Conservation (phyloP, 768 basidiomycete species). For the Rhodotorula diobovata region DNA sequence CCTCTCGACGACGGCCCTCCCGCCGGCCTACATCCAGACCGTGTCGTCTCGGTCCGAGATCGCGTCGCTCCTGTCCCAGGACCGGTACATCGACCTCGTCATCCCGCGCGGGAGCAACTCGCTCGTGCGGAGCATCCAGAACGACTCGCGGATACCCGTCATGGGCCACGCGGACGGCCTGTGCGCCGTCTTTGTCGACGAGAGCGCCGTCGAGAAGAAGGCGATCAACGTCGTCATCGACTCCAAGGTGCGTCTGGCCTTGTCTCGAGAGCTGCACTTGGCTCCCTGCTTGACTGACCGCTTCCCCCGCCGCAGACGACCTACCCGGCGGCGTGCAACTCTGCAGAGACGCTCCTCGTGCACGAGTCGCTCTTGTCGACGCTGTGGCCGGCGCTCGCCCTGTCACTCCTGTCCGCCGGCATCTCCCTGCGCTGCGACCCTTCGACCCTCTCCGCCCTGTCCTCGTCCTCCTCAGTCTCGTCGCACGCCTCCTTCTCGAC, state of each 20-base stretch:
- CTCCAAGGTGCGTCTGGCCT: conserved; percentile 66
- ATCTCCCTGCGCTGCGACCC: conserved; percentile 79
- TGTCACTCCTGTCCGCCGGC: conserved; percentile 60
- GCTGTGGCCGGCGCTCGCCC: conserved; percentile 76
- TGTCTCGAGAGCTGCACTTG: not conserved
- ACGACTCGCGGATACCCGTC: conserved; percentile 84
- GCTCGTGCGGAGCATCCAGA: conserved; percentile 82
- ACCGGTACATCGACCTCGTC: conserved; percentile 90
- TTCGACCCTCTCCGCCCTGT: conserved; percentile 58
- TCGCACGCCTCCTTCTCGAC: conserved; percentile 37
- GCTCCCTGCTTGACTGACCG: not conserved
- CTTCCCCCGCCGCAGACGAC: conserved; percentile 57
- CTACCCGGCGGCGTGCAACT: conserved; percentile 94
- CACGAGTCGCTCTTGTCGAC: conserved; percentile 67
- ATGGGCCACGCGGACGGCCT: conserved; percentile 99
- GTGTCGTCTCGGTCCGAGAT: conserved; percentile 90
- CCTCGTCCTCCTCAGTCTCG: conserved; percentile 43
- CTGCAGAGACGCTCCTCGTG: conserved; percentile 81
- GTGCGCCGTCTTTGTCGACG: conserved; percentile 84
- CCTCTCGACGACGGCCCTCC: conserved; percentile 66
- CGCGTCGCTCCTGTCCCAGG: conserved; percentile 74
- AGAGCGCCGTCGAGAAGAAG: conserved; percentile 69
- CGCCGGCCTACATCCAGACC: conserved; percentile 77
- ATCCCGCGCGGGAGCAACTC: conserved; percentile 92
- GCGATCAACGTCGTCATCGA: conserved; percentile 78